Base-by-base conservation (phyloP, 805 yeast genomes). In the Cyberlindnera nakhonratchasimensis region DNA sequence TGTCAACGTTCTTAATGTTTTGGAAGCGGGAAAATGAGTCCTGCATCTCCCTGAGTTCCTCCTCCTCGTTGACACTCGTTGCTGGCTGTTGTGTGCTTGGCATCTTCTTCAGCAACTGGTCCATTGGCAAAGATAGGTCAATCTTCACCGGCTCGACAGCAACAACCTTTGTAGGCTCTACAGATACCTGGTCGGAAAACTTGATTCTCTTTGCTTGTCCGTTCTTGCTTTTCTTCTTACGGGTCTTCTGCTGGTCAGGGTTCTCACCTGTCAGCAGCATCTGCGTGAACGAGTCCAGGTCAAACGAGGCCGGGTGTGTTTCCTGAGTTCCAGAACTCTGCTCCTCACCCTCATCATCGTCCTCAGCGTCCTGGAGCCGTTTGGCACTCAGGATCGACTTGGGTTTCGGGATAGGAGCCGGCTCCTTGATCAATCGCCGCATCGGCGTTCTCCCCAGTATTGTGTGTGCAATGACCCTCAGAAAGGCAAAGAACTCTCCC, bases 401-500 rank as follows among this genome's bases (percentile, higher is more conserved):
- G 4, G 98, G 98, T 41, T 72, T 72, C 1, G 95, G 95, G 14
- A 87, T 75, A 0, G 85, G 77, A 0, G 95, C 85, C 3, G 71
- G 68, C 7, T 61, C 51, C 44, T 63, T 61, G 28, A 87, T 74
- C 56, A 80, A 63, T 18, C 67, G 62, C 48, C 87, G 65, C 21
- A 69, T 61, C 3, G 87, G 83, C n/a, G 70, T 58, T 25, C 62
- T 53, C 2, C 82, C 82, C 25, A 61, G 53, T 14, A 86, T 61
- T 0, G 82, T 70, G 60, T 87, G 96, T 16, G 95, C 76, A 12
- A 89, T 73, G 17, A 93, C 72, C 53, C 99, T 71, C 40, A 91
- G 60, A 28, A 88, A 72, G 1, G 96, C 96, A 66, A 86, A 93
- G 64, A 93, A 91, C 61, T 89, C 95, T 6, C 96, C 95, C 41